Conservation (phyloP, 2,329 filamentous ascomycete species). For the Trichoderma gracile region DNA sequence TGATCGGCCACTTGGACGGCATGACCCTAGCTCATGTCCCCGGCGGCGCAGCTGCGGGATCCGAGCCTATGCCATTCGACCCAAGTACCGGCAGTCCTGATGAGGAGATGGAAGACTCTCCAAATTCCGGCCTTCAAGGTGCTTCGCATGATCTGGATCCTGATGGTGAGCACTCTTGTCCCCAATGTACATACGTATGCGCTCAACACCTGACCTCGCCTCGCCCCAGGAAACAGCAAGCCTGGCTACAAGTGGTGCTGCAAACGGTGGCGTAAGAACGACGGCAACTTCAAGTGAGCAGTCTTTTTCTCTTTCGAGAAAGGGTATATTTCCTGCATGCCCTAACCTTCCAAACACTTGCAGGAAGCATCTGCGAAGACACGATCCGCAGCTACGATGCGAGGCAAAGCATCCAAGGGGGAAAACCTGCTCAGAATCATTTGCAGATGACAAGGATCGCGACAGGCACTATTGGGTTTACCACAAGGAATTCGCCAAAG, state of each 20-base stretch:
- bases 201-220: too few species aligned
- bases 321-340: too few species aligned
- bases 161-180: not conserved
- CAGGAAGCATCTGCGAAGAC: not conserved
- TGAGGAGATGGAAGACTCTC: not conserved
- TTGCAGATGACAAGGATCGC: not conserved
- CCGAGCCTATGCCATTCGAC: too few species aligned
- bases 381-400: not conserved
- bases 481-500: not conserved
- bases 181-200: too few species aligned
- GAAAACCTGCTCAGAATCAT: fast-evolving
- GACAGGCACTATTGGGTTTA: not conserved
- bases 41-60: not conserved
- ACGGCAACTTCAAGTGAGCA: not conserved
- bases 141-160: not conserved
- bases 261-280: not conserved
- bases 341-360: not conserved
- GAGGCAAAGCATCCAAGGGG: not conserved
- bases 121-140: not conserved
- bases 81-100: not conserved
- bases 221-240: not conserved
- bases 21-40: too few species aligned
- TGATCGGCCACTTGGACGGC: too few species aligned
- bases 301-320: too few species aligned
- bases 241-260: not conserved